Evolutionary conservation across 2,329 filamentous ascomycete species (phyloP).

Genomic region (Diaporthe citriasiana): DNA sequence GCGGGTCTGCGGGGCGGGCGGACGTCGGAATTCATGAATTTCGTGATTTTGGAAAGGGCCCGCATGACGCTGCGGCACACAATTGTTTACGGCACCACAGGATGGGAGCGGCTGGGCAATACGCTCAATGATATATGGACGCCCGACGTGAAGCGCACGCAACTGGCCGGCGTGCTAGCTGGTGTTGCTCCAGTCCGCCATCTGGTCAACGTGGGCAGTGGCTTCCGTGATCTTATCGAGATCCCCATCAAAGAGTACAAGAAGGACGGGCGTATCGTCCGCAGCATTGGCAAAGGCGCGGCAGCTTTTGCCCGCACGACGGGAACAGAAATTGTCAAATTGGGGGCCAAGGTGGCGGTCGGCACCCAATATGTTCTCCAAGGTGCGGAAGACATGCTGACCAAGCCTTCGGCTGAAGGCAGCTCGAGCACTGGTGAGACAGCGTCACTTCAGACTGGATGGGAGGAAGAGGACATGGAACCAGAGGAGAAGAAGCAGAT

Average conservation of each 20-base stretch:
- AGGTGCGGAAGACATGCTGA: constrained; percentile 85
- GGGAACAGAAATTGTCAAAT: constrained; percentile 91
- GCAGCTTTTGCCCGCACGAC: constrained; percentile 93
- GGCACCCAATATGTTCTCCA: constrained; percentile 95
- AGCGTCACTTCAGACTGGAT: constrained; percentile 41
- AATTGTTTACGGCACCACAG: constrained; percentile 92
- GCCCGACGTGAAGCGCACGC: constrained; percentile 90
- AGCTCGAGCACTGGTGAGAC: constrained; percentile 42
- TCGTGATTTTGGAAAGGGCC: constrained; percentile 90
- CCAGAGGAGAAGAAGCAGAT: constrained; percentile 83
- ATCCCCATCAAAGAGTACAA: constrained; percentile 93
- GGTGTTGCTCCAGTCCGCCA: constrained; percentile 92
- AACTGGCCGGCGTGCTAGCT: constrained; percentile 89
- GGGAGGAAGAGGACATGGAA: constrained; percentile 69
- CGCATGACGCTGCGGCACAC: constrained; percentile 88
- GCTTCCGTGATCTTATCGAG: constrained; percentile 87
- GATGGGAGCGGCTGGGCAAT: constrained; percentile 90
- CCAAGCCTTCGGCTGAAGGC: constrained; percentile 56
- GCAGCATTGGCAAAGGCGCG: constrained; percentile 92
- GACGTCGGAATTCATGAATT: constrained; percentile 99
- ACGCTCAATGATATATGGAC: constrained; percentile 97
- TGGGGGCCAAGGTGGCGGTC: constrained; percentile 94
- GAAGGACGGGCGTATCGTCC: constrained; percentile 92
- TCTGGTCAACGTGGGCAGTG: constrained; percentile 90
- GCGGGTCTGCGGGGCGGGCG: constrained; percentile 91